phyloP scores from a whole-genome alignment of 805 yeast genomes.

The Grigorovia yakushimaensis region DNA sequence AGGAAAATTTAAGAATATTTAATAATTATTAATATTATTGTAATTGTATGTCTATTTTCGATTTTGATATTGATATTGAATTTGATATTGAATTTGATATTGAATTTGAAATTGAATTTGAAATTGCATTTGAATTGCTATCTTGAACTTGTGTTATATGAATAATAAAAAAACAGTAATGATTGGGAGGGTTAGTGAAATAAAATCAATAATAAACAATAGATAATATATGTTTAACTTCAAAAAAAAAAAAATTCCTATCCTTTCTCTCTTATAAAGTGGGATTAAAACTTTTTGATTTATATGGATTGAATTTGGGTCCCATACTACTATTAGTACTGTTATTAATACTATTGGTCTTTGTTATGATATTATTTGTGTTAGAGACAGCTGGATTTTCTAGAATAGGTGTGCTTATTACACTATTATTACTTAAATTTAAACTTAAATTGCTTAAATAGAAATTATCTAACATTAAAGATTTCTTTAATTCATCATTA shows the following conservation, averaged over 20 bases:
- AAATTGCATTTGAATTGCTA: not conserved
- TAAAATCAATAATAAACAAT: not conserved
- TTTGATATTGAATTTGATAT: not conserved
- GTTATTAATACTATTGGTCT: not conserved
- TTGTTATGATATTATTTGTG: not conserved
- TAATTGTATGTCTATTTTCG: not conserved
- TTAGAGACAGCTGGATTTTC: not conserved
- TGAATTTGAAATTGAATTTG: not conserved
- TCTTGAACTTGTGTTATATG: not conserved
- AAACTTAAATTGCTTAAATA: conserved; percentile 5
- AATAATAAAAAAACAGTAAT: too few relatives aligned
- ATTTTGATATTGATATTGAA: not conserved
- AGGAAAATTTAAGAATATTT: not conserved
- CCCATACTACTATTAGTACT: conserved; percentile 4
- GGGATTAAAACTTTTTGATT: conserved; percentile 55
- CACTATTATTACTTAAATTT: not conserved
- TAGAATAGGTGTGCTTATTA: not conserved
- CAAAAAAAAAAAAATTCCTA: not conserved
- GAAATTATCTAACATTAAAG: conserved; percentile 21
- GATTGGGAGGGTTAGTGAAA: not conserved
- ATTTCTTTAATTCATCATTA: conserved; percentile 17
- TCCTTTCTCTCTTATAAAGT: conserved; percentile 11
- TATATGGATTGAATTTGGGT: conserved; percentile 51
- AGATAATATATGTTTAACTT: not conserved
- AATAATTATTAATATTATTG: not conserved